Evolutionary conservation across 1,139 yeast genomes (phyloP).

Genomic region (Yamadazyma triangularis): DNA sequence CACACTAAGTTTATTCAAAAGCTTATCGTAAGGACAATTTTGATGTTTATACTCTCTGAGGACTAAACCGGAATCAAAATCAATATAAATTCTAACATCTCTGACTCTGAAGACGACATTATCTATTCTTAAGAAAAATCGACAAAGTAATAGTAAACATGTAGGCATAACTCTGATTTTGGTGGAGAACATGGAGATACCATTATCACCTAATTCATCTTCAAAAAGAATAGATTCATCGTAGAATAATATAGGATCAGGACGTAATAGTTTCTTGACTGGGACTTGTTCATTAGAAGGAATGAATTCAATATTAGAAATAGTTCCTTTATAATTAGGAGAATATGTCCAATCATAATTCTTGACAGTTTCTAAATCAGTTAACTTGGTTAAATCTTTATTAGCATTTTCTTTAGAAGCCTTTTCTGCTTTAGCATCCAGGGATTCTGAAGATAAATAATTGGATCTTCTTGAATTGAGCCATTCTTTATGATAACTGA

Average conservation of each 20-base stretch:
- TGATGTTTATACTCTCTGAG: conserved; percentile 76
- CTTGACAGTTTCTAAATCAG: conserved; percentile 42
- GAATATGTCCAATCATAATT: conserved; percentile 98
- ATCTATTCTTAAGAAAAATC: conserved; percentile 86
- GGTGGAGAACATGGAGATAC: conserved; percentile 71
- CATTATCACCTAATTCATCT: conserved; percentile 96
- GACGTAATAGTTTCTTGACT: conserved; percentile 57
- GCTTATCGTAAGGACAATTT: conserved; percentile 60
- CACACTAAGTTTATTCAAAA: conserved; percentile 38
- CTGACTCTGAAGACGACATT: conserved; percentile 78
- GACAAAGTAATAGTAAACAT: conserved; percentile 63
- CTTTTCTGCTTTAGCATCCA: conserved; percentile 24
- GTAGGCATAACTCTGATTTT: conserved; percentile 89
- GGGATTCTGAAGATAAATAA: conserved; percentile 15
- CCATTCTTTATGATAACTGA: conserved; percentile 91
- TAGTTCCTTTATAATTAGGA: conserved; percentile 68
- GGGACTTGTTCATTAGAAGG: conserved; percentile 49
- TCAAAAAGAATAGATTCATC: conserved; percentile 88
- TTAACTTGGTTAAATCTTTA: conserved; percentile 34
- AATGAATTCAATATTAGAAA: conserved; percentile 17
- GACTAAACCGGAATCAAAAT: conserved; percentile 60
- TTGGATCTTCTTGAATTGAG: conserved; percentile 53
- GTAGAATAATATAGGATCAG: conserved; percentile 83
- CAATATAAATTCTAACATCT: conserved; percentile 81
- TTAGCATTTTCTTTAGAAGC: conserved; percentile 23